These are phyloP conservation scores for Zea luxurians DNA, from an alignment of 176 grass and related monocot species.

Conservation along the genomic window DNA sequence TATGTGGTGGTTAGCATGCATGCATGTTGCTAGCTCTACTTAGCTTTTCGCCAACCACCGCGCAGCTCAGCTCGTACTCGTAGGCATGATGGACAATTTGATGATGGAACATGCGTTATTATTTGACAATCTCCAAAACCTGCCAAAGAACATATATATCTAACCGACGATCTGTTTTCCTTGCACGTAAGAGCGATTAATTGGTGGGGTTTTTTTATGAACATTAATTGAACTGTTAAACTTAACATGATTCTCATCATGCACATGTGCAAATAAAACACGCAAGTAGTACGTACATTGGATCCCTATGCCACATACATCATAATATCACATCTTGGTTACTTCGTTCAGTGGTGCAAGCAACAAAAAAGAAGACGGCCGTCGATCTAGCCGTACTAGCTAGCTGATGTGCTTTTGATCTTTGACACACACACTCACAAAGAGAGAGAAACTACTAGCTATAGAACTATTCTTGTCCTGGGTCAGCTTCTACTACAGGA, in stretches of 20 bases:
- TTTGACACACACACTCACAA: not conserved
- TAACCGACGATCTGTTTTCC: not conserved
- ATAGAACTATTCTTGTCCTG: not conserved
- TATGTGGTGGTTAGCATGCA: constrained; percentile 32
- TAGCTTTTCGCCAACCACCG: constrained; percentile 7
- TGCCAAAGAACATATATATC: not conserved
- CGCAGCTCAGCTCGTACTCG: not conserved
- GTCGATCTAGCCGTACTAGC: not conserved
- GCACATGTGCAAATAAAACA: not conserved
- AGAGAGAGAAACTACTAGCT: not conserved
- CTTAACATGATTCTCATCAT: not conserved
- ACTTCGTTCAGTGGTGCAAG: constrained; percentile 22
- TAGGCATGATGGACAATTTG: constrained; percentile 25
- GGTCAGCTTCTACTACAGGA: not conserved
- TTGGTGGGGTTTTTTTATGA: not conserved
- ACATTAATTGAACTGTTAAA: not conserved
- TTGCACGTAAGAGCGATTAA: not conserved
- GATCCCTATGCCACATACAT: not conserved
- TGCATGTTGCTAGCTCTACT: constrained; percentile 17
- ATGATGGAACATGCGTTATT: constrained; percentile 14
- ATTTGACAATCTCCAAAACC: not conserved
- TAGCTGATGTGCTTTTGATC: constrained; percentile 13
- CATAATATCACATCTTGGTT: constrained; percentile 5
- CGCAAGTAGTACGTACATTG: too few species aligned
- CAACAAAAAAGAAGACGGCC: constrained; percentile 13